phyloP scores from a whole-genome alignment of 2,329 filamentous ascomycete genomes.

The Thelonectria rubi region DNA sequence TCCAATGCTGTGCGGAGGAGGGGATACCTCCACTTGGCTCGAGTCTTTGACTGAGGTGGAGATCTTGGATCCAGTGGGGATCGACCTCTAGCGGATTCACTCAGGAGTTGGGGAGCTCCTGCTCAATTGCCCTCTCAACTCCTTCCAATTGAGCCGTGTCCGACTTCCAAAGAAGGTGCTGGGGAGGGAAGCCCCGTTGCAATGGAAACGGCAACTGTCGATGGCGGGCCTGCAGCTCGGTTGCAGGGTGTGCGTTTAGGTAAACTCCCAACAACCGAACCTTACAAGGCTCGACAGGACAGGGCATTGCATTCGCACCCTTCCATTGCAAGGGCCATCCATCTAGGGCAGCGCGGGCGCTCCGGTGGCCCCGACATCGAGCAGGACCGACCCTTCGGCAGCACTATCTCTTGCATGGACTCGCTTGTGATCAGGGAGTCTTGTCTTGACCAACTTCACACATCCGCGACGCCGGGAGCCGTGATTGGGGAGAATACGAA shows the following conservation, averaged over 20 bases:
- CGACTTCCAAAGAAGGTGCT: no score
- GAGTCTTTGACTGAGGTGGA: background rate
- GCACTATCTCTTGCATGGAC: conserved; percentile 7
- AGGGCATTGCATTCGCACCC: background rate
- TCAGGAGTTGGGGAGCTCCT: background rate
- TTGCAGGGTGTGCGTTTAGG: conserved; percentile 1
- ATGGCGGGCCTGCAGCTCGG: conserved; percentile 13
- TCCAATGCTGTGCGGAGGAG: conserved; percentile 9
- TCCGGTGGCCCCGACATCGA: conserved; percentile 30
- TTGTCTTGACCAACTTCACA: conserved; percentile 4
- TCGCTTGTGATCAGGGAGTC: conserved; percentile 1
- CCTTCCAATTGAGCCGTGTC: background rate
- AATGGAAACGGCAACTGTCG: conserved; percentile 7
- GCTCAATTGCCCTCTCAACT: background rate
- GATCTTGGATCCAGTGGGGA: conserved; percentile 2
- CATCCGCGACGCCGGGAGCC: background rate
- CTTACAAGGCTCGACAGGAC: conserved; percentile 22
- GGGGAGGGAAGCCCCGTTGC: background rate
- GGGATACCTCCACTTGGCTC: background rate
- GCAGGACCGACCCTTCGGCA: conserved; percentile 6
- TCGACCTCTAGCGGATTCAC: background rate
- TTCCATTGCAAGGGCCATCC: conserved; percentile 3
- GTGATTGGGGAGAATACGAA: conserved; percentile 12
- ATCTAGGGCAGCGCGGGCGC: conserved; percentile 16
- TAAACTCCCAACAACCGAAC: background rate